Base-by-base conservation (phyloP, 352 stramenopile genomes). In the Phytophthora colocasiae region DNA sequence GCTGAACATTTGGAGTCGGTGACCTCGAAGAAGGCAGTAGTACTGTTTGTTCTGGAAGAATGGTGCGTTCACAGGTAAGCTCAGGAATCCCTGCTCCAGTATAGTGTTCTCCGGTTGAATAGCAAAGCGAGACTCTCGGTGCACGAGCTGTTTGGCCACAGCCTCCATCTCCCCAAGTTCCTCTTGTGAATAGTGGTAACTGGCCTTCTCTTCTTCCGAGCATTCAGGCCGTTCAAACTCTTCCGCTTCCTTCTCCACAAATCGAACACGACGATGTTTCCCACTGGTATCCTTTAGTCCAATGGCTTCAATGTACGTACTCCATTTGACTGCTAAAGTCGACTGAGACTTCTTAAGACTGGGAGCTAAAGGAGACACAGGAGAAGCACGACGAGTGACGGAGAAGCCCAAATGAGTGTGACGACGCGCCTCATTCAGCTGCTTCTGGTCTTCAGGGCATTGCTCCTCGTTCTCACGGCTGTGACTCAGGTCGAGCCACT, bases 11-110 rank as follows among this genome's bases (percentile, higher is more conserved):
- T 77, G 54, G 19, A 91, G 44, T 7, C 67, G 52, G 43, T 89
- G 74, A 39, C 71, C 71, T 34, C 80, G 68, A 22, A 93, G 66
- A 12, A 93, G 66, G 41, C 82, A 93, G 63, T 93, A 93, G 67
- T 81, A 87, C 15, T 78, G 74, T 66, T 76, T 77, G 58, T 66
- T 73, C 61, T 91, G 84, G 51, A 90, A 81, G 63, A 91, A 87
- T 6, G 83, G 78, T 26, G 69, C 58, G 51, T 80, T 72, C 38
- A 75, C 69, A 1, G 78, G 80, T 26, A 90, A 51, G 26, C 69
- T 83, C 24, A 93, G 68, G 53, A 77, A 91, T 6, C 84, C 84
- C 46, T 93, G 84, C 50, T 91, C 78, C 45, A 88, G 63, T 40
- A 93, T 84, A 15, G 84, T 93, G 68, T 86, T 47, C n/a, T 83